These are phyloP conservation scores for Fusarium sp. DNA, from an alignment of 2,329 filamentous ascomycete species.

Conservation along the genomic window DNA sequence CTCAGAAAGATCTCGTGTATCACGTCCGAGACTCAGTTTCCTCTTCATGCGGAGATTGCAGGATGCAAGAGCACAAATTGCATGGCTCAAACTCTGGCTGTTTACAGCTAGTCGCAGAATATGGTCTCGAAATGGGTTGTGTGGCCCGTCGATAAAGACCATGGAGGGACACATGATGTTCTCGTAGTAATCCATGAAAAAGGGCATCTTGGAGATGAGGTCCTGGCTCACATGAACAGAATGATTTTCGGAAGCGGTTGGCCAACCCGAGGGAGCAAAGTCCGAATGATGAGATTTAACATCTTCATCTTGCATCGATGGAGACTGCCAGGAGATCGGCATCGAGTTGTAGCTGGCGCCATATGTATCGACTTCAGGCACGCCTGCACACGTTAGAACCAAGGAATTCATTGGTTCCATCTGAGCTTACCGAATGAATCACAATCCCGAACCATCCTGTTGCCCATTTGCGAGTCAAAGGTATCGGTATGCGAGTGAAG, in stretches of 20 bases:
- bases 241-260: conserved; percentile 56
- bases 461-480: conserved; percentile 65
- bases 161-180: conserved; percentile 92
- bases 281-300: conserved; percentile 56
- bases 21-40: conserved; percentile 70
- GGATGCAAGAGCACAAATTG: conserved; percentile 86
- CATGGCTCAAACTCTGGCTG: conserved; percentile 88
- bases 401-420: conserved; percentile 48
- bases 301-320: conserved; percentile 55
- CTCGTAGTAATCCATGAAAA: conserved; percentile 92
- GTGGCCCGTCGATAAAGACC: conserved; percentile 87
- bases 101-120: conserved; percentile 80
- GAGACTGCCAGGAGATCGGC: conserved; percentile 58
- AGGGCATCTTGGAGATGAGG: conserved; percentile 81
- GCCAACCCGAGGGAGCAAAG: conserved; percentile 59
- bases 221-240: conserved; percentile 65
- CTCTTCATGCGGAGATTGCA: conserved; percentile 91
- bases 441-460: conserved; percentile 64
- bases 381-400: conserved; percentile 56
- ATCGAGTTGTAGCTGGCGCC: conserved; percentile 61
- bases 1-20: conserved; percentile 61
- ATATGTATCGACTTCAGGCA: conserved; percentile 63
- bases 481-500: conserved; percentile 68
- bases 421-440: conserved; percentile 64
- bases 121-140: conserved; percentile 87